Percentiles rank a stretch among this genome's conserved stretches.
Evolutionary conservation across 176 grass and related monocot genomes (phyloP).

Genomic region (Ensete ventricosum): DNA sequence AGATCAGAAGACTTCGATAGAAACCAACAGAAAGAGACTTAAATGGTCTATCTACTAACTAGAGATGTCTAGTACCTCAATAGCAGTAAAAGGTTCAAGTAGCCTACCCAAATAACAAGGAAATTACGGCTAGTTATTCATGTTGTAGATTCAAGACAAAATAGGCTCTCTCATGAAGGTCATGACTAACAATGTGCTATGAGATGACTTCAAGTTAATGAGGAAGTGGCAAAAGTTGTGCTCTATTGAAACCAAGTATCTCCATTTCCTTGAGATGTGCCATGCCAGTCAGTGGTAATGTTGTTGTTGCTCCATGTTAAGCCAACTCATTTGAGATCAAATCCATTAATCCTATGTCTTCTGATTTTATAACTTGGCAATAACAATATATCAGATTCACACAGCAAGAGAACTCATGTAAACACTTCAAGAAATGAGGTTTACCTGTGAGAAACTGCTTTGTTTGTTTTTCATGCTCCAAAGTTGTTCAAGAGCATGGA

Average conservation of each 20-base stretch:
- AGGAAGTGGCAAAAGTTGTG: too few species aligned
- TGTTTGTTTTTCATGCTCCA: constrained; percentile 58
- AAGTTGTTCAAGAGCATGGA: constrained; percentile 87
- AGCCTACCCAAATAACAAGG: too few species aligned
- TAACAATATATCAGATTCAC: background rate
- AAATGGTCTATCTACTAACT: too few species aligned
- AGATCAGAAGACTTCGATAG: too few species aligned
- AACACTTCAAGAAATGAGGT: constrained; percentile 1
- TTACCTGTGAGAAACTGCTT: constrained; percentile 65
- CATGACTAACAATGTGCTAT: too few species aligned
- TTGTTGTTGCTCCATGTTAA: background rate
- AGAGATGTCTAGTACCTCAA: too few species aligned
- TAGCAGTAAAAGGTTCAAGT: too few species aligned
- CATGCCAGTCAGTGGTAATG: background rate
- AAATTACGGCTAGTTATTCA: too few species aligned
- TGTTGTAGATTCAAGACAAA: too few species aligned
- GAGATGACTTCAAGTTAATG: too few species aligned
- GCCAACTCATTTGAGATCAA: background rate
- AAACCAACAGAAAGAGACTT: too few species aligned
- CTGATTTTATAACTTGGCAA: background rate
- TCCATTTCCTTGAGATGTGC: background rate
- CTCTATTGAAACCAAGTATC: background rate
- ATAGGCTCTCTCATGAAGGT: too few species aligned
- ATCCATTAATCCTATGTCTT: background rate
- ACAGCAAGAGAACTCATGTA: background rate